Conservation (phyloP, 352 stramenopile species). For the Phytophthora constricta region DNA sequence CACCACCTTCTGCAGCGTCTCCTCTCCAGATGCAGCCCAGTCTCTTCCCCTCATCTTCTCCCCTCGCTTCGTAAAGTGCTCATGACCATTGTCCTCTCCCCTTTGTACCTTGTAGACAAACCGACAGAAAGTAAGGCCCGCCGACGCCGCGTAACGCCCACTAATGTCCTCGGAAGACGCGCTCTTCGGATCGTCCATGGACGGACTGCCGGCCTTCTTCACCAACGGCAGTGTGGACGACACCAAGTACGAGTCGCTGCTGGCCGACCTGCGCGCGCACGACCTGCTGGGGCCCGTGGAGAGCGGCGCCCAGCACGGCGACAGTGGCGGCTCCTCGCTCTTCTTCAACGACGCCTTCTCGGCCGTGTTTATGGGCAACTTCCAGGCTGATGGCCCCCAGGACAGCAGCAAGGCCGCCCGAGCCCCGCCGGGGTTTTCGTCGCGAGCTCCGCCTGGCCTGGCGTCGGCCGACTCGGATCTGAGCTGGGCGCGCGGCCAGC, state of each 20-base stretch:
- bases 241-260: conserved; percentile 87
- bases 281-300: conserved; percentile 82
- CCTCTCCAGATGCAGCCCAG: no score
- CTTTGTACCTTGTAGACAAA: no score
- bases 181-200: conserved; percentile 51
- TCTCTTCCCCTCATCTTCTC: no score
- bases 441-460: conserved; percentile 57
- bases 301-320: conserved; percentile 26
- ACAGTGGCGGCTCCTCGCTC: conserved; percentile 55
- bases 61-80: no score
- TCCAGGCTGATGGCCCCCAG: conserved; percentile 44
- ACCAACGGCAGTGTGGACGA: conserved; percentile 82
- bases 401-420: background rate
- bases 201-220: conserved; percentile 79
- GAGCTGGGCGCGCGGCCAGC: conserved; percentile 81
- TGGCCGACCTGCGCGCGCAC: conserved; percentile 84
- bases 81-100: no score
- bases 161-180: conserved; percentile 51
- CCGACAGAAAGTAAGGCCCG: background rate
- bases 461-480: conserved; percentile 69
- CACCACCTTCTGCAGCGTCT: no score
- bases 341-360: conserved; percentile 90
- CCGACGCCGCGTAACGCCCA: no score
- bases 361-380: conserved; percentile 83
- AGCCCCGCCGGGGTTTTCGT: conserved; percentile 58